Base-by-base conservation (phyloP, 2,329 filamentous ascomycete species). In the Elsinoe perseae region DNA sequence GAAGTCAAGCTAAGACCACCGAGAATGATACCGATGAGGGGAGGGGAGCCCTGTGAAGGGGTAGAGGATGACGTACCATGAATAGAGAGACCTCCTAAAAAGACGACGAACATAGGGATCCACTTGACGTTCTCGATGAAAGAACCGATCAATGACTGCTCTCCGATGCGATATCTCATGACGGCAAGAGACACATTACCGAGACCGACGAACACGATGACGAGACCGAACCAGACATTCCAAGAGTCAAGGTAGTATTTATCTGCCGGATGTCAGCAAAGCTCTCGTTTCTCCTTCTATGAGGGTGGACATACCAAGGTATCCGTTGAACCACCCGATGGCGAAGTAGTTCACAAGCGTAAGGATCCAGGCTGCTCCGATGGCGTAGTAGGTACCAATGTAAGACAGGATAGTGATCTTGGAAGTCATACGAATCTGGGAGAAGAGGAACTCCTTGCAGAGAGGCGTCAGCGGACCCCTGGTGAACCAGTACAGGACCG, bases 361-460 rank as follows among this genome's bases (percentile, higher is more conserved):
- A 50, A 88, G 73, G n/a, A 83, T 71, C 73, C 85, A 82, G 2
- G 83, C 80, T 0, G 80, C 80, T 2, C 80, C 85, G 57, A 89
- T 81, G 20, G 85, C 85, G 63, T 86, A 87, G 72, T 87, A 86
- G 4, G 84, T 86, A 43, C 81, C 82, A 60, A 87, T 82, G 67
- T 87, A 87, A 1, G 83, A 81, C 64, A 88, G 70, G 65, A 89
- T 86, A 36, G 84, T 87, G 61, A 88, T 70, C 69, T 89, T 89
- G 44, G 82, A 84, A 6, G 81, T 79, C 44, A 84, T 70, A 16
- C 77, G 78, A 61, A 87, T 85, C 64, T 80, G 79, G 58, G 78
- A 82, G 60, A 71, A 71, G 25, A 86, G 67, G 66, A 86, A 86
- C 27, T 72, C 72, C 56, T 73, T 71, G 73, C 87, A 86, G 4